Percentiles rank a stretch among this genome's conserved stretches.
These are phyloP conservation scores for Macrolepiota fuliginosa DNA, from an alignment of 768 basidiomycete genomes.

Conservation along the genomic window DNA sequence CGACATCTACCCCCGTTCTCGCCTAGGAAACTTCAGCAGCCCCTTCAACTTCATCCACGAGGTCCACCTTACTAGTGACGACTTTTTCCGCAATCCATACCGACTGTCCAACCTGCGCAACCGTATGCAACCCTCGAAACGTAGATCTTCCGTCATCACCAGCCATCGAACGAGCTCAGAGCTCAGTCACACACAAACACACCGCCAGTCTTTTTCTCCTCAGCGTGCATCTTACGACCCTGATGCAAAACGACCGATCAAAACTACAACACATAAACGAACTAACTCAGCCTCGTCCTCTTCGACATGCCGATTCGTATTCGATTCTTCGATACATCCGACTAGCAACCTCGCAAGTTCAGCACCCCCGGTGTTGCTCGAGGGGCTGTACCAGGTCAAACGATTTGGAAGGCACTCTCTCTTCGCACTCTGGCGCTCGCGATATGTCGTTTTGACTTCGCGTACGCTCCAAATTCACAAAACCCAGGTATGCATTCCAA, in stretches of 20 bases:
- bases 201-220: slow-evolving; percentile 8
- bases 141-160: slow-evolving; percentile 3
- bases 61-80: slow-evolving; percentile 27
- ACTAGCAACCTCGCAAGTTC: slow-evolving; percentile 2
- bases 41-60: slow-evolving; percentile 40
- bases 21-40: slow-evolving; percentile 29
- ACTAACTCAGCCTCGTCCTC: slow-evolving; percentile 8
- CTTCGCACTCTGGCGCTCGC: slow-evolving; percentile 5
- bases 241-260: neutral
- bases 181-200: slow-evolving; percentile 4
- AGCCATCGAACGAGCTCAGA: slow-evolving; percentile 11
- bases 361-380: slow-evolving; percentile 1
- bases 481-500: slow-evolving; percentile 1
- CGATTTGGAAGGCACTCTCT: neutral
- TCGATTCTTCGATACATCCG: slow-evolving; percentile 9
- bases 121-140: slow-evolving; percentile 12
- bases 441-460: slow-evolving; percentile 7
- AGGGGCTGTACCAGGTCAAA: slow-evolving; percentile 12
- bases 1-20: slow-evolving; percentile 39
- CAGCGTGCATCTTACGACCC: slow-evolving; percentile 11
- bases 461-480: slow-evolving; percentile 10
- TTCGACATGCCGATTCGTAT: slow-evolving; percentile 10
- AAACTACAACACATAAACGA: neutral
- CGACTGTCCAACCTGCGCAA: slow-evolving; percentile 7
- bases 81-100: slow-evolving; percentile 5